These are phyloP conservation scores for Termitomyces sp. DNA, from an alignment of 768 basidiomycete species.

Conservation along the genomic window DNA sequence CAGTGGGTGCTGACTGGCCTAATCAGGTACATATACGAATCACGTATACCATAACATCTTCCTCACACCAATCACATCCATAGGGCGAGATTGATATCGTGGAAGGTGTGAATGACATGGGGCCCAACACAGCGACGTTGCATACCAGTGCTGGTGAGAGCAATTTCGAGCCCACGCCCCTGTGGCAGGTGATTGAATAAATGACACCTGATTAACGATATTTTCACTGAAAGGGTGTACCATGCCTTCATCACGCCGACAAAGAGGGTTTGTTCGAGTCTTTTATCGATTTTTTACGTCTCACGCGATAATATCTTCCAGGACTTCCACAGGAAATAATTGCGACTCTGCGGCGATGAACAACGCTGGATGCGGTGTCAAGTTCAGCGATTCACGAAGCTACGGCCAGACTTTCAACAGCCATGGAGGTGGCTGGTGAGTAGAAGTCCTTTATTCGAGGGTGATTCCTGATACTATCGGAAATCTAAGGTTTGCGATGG, in stretches of 20 bases:
- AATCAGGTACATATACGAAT: slow-evolving; percentile 21
- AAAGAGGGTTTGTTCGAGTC: slow-evolving; percentile 37
- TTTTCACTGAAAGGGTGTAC: slow-evolving; percentile 36
- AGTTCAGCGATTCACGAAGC: slow-evolving; percentile 33
- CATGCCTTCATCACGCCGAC: slow-evolving; percentile 39
- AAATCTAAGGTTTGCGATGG: slow-evolving; percentile 52
- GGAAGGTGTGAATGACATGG: slow-evolving; percentile 36
- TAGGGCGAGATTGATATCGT: slow-evolving; percentile 46
- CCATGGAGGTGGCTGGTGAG: slow-evolving; percentile 59
- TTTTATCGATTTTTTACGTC: neutral
- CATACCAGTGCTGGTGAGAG: slow-evolving; percentile 34
- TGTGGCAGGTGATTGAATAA: slow-evolving; percentile 14
- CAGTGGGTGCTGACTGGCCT: slow-evolving; percentile 45
- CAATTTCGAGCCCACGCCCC: slow-evolving; percentile 40
- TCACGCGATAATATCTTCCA: slow-evolving; percentile 11
- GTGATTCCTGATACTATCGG: neutral
- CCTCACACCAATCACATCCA: neutral
- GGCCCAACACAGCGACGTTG: slow-evolving; percentile 31
- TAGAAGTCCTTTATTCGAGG: neutral
- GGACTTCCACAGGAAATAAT: slow-evolving; percentile 34
- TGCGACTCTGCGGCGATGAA: slow-evolving; percentile 43
- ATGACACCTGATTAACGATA: neutral
- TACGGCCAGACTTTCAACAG: slow-evolving; percentile 56
- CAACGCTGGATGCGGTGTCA: slow-evolving; percentile 59
- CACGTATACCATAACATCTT: neutral